Evolutionary conservation across 2,329 filamentous ascomycete genomes (phyloP).

Genomic region (Thielaviopsis euricoi): DNA sequence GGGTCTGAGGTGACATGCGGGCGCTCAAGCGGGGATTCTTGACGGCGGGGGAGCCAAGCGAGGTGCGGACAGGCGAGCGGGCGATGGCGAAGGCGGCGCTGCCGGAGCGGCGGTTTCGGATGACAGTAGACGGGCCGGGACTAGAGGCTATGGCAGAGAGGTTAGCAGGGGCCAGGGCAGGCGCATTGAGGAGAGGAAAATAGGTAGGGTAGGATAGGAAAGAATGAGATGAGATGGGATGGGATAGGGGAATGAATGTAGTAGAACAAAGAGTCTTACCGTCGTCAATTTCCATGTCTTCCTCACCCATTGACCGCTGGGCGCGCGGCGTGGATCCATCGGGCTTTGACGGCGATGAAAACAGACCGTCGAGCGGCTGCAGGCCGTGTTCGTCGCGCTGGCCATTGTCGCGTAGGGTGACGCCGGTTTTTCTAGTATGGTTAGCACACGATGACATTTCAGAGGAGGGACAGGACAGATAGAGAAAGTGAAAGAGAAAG

Average conservation of each 20-base stretch:
- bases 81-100: slow-evolving; percentile 31
- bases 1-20: slow-evolving; percentile 27
- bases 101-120: slow-evolving; percentile 33
- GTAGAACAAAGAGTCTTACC: slow-evolving; percentile 20
- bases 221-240: not conserved
- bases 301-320: slow-evolving; percentile 22
- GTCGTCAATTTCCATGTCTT: slow-evolving; percentile 34
- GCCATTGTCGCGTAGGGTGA: slow-evolving; percentile 61
- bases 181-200: not conserved
- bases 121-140: slow-evolving; percentile 35
- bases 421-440: slow-evolving; percentile 63
- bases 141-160: slow-evolving; percentile 30
- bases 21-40: slow-evolving; percentile 38
- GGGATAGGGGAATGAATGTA: slow-evolving; percentile 19
- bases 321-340: slow-evolving; percentile 17
- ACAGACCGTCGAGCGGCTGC: slow-evolving; percentile 72
- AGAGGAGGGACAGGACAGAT: not conserved
- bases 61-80: slow-evolving; percentile 47
- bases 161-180: not conserved
- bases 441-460: not conserved
- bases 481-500: slow-evolving; percentile 3
- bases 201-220: not conserved
- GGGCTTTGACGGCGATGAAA: slow-evolving; percentile 63
- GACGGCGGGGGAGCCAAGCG: slow-evolving; percentile 42
- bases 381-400: slow-evolving; percentile 82